Evolutionary conservation across 2,329 filamentous ascomycete genomes (phyloP), one percentile per base, ranked within the genome.

Genomic region (Penicillium occitanis): DNA sequence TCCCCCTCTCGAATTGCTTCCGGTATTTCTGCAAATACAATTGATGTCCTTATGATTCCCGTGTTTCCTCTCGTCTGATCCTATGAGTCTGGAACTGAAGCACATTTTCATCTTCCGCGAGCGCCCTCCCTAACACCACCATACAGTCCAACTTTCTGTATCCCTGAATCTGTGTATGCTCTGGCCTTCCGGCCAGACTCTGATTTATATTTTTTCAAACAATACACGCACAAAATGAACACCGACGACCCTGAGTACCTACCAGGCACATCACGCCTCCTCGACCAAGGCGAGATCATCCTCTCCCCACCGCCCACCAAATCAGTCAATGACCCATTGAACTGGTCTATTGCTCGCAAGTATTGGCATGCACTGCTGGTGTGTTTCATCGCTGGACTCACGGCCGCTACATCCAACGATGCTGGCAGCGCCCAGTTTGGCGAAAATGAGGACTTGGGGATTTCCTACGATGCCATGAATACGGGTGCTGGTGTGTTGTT

Each of bases 401-500:
- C 85, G 0, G 85, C 85, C 0, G 85, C 85, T 3, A 86, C 83
- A 0, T 82, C 85, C 11, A 87, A 87, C 65, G 82, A 85, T 70
- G 84, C 84, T 2, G 84, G 85, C 6, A 81, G 83, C 0, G 84
- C 84, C 11, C 78, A 82, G 19, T 80, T 82, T 66, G 82, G 82
- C 19, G 81, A 85, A 71, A 80, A 83, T 28, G 77, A 78, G 0
- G 77, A 86, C 55, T 77, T 85, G 19, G 82, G 80, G 10, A 85
- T 87, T 65, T 77, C 77, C 30, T 86, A 85, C 69, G 76, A 77
- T 40, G 78, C 82, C 5, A 84, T 85, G 74, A 86, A 87, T 63
- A 85, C 82, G 4, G 84, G 83, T n/a, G 85, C 84, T 0, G 85
- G 84, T 28, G 83, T 87, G 1, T 72, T 87, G 58, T 87, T 87